Conservation (phyloP, 148 eudicot genomes). For the Nyssa sinensis region DNA sequence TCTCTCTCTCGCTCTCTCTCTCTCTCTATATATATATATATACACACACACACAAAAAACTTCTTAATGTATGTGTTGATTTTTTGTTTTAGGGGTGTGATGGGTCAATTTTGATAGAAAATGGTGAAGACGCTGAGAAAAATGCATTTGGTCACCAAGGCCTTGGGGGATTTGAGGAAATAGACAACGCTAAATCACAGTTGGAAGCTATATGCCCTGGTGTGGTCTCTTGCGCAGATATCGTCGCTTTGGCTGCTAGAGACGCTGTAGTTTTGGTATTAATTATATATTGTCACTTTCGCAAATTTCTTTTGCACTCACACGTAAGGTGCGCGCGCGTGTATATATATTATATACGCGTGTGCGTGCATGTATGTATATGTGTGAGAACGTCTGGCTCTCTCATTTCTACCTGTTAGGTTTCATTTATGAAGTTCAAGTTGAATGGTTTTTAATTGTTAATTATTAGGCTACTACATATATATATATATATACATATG, state of each 20-base stretch:
- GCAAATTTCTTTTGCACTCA: no score
- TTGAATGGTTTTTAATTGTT: no score
- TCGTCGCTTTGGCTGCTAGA: constrained; percentile 53
- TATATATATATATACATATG: no score
- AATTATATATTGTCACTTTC: background rate
- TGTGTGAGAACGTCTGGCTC: no score
- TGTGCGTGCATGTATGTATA: background rate
- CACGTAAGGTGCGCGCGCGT: no score
- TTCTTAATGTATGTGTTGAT: background rate
- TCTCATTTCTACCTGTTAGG: no score
- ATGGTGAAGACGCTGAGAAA: constrained; percentile 3
- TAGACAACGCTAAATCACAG: constrained; percentile 16
- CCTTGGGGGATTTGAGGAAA: constrained; percentile 13
- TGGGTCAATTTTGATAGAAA: constrained; percentile 15
- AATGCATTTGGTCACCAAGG: constrained; percentile 17
- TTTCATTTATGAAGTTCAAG: background rate
- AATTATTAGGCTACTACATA: background rate
- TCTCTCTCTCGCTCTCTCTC: no score
- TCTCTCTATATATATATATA: background rate
- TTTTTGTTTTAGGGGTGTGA: constrained; percentile 16
- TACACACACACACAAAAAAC: background rate
- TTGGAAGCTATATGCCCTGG: constrained; percentile 53
- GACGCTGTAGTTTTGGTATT: constrained; percentile 40
- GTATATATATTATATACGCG: no score
- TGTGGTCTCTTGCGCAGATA: constrained; percentile 63